Evolutionary conservation across 768 basidiomycete species (phyloP).

Genomic region (Russula lepida): DNA sequence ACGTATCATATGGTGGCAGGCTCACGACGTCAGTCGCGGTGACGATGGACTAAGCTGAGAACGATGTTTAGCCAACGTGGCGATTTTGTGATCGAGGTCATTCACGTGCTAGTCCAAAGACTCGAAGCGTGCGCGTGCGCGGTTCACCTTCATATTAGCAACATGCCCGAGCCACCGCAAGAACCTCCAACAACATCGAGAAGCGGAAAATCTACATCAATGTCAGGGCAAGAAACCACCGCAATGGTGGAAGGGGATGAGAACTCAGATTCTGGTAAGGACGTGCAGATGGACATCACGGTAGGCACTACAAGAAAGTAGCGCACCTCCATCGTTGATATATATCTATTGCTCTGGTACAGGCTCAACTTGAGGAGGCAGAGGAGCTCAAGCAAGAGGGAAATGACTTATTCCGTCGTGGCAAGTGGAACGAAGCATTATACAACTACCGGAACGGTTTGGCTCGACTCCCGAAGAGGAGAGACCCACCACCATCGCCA

Average conservation of each 20-base stretch:
- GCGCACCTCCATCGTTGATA: background rate
- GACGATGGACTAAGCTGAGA: too few species aligned
- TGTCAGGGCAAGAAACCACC: background rate
- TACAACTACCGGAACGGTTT: conserved; percentile 62
- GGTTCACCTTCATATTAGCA: background rate
- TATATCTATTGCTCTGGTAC: background rate
- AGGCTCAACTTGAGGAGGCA: conserved; percentile 44
- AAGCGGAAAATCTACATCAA: background rate
- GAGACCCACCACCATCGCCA: background rate
- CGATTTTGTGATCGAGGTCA: too few species aligned
- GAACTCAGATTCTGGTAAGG: background rate
- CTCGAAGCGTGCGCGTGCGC: background rate
- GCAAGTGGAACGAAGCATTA: conserved; percentile 63
- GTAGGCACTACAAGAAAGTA: background rate
- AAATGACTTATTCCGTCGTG: conserved; percentile 60
- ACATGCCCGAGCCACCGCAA: background rate
- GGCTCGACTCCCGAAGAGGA: conserved; percentile 50
- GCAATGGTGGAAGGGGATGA: background rate
- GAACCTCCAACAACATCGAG: background rate
- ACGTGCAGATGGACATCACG: background rate
- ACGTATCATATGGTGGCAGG: too few species aligned
- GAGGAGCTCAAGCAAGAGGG: conserved; percentile 65
- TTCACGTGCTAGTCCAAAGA: too few species aligned
- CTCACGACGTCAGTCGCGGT: too few species aligned
- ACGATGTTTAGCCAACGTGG: too few species aligned